Evolutionary conservation across 768 basidiomycete genomes (phyloP).

Genomic region (Trametes punicea): DNA sequence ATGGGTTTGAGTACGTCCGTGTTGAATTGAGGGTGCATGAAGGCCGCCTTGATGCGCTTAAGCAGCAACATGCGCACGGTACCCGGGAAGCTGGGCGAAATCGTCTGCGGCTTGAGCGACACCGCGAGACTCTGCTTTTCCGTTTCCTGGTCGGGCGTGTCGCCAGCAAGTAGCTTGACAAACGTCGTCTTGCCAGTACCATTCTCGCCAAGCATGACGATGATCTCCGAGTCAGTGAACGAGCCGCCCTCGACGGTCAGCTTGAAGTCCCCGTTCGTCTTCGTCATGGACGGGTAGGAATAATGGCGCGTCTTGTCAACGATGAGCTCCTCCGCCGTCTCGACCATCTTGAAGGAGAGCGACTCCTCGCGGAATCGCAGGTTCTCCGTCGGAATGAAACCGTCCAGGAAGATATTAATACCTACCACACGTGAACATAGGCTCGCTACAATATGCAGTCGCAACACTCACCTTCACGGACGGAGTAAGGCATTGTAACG

Average conservation of each 20-base stretch:
- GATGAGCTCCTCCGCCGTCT: conserved; percentile 88
- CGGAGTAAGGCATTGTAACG: conserved; percentile 97
- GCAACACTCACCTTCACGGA: conserved; percentile 77
- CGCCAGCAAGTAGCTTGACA: conserved; percentile 91
- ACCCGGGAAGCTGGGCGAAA: conserved; percentile 96
- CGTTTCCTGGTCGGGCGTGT: conserved; percentile 80
- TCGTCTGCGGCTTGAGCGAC: conserved; percentile 98
- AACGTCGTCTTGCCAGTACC: conserved; percentile 99
- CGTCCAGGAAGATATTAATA: conserved; percentile 99
- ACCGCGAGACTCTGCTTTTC: conserved; percentile 81
- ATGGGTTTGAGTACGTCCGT: conserved; percentile 98
- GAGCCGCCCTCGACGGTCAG: conserved; percentile 85
- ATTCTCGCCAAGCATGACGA: conserved; percentile 99
- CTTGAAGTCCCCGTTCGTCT: conserved; percentile 95
- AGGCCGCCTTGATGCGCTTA: conserved; percentile 91
- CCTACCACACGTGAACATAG: conserved; percentile 41
- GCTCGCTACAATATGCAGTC: background rate
- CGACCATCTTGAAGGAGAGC: conserved; percentile 95
- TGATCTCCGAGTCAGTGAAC: conserved; percentile 99
- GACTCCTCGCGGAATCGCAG: conserved; percentile 96
- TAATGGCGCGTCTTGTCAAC: conserved; percentile 87
- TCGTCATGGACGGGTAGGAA: conserved; percentile 93
- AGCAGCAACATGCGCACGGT: conserved; percentile 93
- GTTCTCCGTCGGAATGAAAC: conserved; percentile 98
- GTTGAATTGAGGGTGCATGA: conserved; percentile 99